phyloP scores from a whole-genome alignment of 176 grass and related monocot species.

The Zoysia pacifica region DNA sequence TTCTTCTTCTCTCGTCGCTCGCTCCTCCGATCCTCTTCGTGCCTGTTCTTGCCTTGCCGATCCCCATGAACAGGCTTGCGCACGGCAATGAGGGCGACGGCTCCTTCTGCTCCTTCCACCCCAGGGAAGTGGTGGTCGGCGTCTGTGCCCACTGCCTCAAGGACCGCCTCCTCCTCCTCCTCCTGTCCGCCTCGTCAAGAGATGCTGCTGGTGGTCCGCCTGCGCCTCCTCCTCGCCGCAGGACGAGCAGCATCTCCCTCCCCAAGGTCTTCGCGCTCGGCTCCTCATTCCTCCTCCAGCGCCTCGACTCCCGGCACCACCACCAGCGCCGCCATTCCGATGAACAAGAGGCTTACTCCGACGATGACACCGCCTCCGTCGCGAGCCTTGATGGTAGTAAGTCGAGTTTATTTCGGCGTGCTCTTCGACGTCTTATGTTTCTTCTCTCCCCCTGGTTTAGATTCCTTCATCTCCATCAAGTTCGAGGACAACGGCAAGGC shows the following conservation, averaged over 20 bases:
- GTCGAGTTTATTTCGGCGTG: no score
- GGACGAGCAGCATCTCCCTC: constrained; percentile 48
- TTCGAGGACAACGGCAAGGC: constrained; percentile 93
- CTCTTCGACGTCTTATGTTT: no score
- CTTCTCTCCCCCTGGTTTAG: constrained; percentile 12
- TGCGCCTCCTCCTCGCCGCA: constrained; percentile 61
- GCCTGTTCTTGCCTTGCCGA: no score
- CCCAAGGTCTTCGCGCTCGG: constrained; percentile 70
- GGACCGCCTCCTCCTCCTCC: constrained; percentile 67
- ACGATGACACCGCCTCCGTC: constrained; percentile 35
- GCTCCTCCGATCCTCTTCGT: no score
- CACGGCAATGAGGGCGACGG: neutral
- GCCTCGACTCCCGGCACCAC: constrained; percentile 58
- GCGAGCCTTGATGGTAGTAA: constrained; percentile 75
- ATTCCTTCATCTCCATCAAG: constrained; percentile 97
- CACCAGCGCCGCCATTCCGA: neutral
- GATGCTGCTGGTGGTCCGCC: constrained; percentile 38
- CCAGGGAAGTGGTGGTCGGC: constrained; percentile 60
- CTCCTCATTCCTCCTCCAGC: constrained; percentile 81
- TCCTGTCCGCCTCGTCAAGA: neutral
- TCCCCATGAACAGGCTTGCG: no score
- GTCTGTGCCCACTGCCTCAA: constrained; percentile 81
- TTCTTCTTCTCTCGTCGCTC: no score
- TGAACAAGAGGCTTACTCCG: neutral
- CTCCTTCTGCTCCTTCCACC: constrained; percentile 64